Base-by-base conservation (phyloP, 1,284 basidiomycete genomes). In the Laetiporus sulphureus region DNA sequence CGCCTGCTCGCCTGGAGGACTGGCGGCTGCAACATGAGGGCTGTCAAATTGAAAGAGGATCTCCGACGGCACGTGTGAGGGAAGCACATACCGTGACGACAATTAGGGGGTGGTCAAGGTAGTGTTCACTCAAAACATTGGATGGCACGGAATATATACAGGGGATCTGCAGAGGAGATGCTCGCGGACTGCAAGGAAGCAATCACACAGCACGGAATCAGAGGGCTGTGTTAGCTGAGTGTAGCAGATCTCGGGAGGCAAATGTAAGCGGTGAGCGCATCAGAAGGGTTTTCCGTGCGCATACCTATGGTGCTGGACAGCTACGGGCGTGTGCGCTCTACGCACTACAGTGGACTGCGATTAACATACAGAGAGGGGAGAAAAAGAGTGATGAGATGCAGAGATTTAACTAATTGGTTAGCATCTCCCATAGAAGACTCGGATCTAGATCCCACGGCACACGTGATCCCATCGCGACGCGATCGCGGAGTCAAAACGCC, bases 1-100 rank as follows among this genome's bases (percentile, higher is more conserved):
- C 55, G 55, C 55, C 50, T 52, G 52, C 44, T 51, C 50, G 49
- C 54, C 50, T 42, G 50, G 46, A 46, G 50, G 40, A 40, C 42
- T 42, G 50, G 55, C 51, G 49, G 52, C 52, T 54, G 44, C 36
- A 33, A 45, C 38, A 45, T 22, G 38, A 43, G 32, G n/a, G n/a
- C 43, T 53, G 48, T 54, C 47, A 51, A 50, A 32, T 38, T 41
- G 33, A 42, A 20, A 39, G 42, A 49, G 39, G 45, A 39, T 43
- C 50, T 46, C 41, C 47, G 50, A 38, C 40, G 23, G 32, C 33
- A 48, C 48, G 49, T 50, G 48, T 48, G 49, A 38, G 42, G 46
- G 38, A 32, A 37, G 47, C 36, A 18, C 52, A 51, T 34, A 56
- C 54, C 49, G 43, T 45, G 46, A 41, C 42, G 42, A 48, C 47